Base-by-base conservation (phyloP, 352 stramenopile species). In the Globisporangium canariense region DNA sequence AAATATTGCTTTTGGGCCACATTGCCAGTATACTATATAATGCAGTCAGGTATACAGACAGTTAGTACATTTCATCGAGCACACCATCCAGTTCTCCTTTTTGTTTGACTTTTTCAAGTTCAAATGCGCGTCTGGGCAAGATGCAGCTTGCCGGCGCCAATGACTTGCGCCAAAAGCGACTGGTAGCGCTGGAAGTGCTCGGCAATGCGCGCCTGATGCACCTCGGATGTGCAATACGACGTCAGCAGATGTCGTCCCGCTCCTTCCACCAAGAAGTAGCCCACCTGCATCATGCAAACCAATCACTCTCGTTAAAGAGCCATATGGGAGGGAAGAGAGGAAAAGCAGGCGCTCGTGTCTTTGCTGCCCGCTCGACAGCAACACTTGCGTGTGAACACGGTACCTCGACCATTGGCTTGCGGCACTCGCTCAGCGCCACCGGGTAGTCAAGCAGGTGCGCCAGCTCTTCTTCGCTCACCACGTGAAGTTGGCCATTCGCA, bases 361-460 rank as follows among this genome's bases (percentile, higher is more conserved):
- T 30, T 36, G 34, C 32, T 18, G 49, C 49, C 9, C 9, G 3
- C 7, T 41, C 4, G 4, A 8, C 32, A 36, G 34, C 40, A 49
- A 16, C 43, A 49, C 43, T 55, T 55, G 49, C 8, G 30, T 36
- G 28, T 13, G 22, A 34, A n/a, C 3, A 30, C 22, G 16, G 38
- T 47, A 91, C 82, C 82, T 91, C 83, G n/a, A 90, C 56, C 79
- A 90, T 91, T 13, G 66, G 45, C 0, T 70, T 75, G 14, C 58
- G 60, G 49, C 83, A 91, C 41, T 88, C 78, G 58, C 81, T 83
- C 32, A 91, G 67, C 2, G 75, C 76, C 25, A 93, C 65, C 3
- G 81, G 84, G 65, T 93, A 93, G 68, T 90, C 79, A 22, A 93
- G 58, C 4, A 78, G 34, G 6, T 49, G 61, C 13, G 83, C 81